Conservation (phyloP, 148 eudicot species). For the Camellia japonica region DNA sequence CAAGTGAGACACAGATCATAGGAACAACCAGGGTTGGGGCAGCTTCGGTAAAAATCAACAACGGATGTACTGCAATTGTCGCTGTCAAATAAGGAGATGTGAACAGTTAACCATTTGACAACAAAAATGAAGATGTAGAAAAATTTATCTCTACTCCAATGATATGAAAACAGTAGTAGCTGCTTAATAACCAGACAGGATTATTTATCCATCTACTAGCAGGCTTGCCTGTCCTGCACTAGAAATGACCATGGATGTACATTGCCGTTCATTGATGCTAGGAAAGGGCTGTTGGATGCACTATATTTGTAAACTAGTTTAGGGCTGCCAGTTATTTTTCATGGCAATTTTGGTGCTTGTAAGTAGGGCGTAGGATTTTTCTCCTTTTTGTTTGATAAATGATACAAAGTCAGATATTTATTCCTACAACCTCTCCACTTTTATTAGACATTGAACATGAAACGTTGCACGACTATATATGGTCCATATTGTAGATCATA, state of each 20-base stretch:
- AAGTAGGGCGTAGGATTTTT: too few relatives aligned
- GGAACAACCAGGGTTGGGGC: slow-evolving; percentile 10
- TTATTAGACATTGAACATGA: too few relatives aligned
- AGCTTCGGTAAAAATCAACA: slow-evolving; percentile 17
- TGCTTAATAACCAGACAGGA: background rate
- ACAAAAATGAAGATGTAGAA: background rate
- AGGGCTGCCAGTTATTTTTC: background rate
- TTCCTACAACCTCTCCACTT: too few relatives aligned
- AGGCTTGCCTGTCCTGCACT: background rate
- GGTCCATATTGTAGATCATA: too few relatives aligned
- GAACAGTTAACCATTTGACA: background rate
- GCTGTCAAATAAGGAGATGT: slow-evolving; percentile 3
- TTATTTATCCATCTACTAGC: background rate
- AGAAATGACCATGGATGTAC: background rate
- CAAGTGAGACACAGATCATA: slow-evolving; percentile 16
- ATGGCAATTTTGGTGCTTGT: background rate
- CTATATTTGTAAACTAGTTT: background rate
- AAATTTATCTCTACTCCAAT: background rate
- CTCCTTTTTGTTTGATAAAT: too few relatives aligned
- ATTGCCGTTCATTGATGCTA: background rate
- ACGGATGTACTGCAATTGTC: slow-evolving; percentile 16
- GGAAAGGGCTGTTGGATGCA: background rate
- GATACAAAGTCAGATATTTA: too few relatives aligned
- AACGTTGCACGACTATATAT: too few relatives aligned
- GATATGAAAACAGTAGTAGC: background rate